phyloP scores from a whole-genome alignment of 2,329 filamentous ascomycete genomes.

The Fusarium brevicatenulatum region DNA sequence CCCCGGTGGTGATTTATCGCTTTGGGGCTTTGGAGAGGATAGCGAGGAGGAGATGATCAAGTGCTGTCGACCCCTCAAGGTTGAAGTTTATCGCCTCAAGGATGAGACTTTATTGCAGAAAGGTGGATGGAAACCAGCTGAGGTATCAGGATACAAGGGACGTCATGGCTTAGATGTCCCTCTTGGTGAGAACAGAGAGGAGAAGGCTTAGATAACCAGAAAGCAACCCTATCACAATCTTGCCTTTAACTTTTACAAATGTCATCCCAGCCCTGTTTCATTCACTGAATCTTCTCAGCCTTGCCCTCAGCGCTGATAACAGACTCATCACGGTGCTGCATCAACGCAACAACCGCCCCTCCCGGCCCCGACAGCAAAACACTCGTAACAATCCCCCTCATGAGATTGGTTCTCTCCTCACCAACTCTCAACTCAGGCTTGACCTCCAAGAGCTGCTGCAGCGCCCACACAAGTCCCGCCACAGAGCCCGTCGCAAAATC shows the following conservation, averaged over 20 bases:
- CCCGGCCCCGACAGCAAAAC: slow-evolving; percentile 37
- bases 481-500: slow-evolving; percentile 39
- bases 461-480: slow-evolving; percentile 32
- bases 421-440: slow-evolving; percentile 25
- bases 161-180: slow-evolving; percentile 40
- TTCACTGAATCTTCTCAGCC: slow-evolving; percentile 37
- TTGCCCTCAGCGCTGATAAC: slow-evolving; percentile 40
- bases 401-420: slow-evolving; percentile 32
- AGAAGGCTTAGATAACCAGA: neutral
- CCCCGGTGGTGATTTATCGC: slow-evolving; percentile 81
- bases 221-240: neutral
- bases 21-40: slow-evolving; percentile 81
- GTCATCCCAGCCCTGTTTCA: fast-evolving
- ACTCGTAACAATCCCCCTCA: slow-evolving; percentile 31
- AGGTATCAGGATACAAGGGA: slow-evolving; percentile 66
- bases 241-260: neutral
- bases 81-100: slow-evolving; percentile 75
- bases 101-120: slow-evolving; percentile 61
- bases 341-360: slow-evolving; percentile 38
- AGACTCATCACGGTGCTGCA: slow-evolving; percentile 42
- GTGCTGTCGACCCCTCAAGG: slow-evolving; percentile 77
- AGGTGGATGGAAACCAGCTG: slow-evolving; percentile 70
- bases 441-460: slow-evolving; percentile 24
- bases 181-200: slow-evolving; percentile 33
- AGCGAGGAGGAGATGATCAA: slow-evolving; percentile 75